Percentiles rank a stretch among this genome's conserved stretches.
Conservation (phyloP, 1,284 basidiomycete genomes). For the Neolentinus lepideus region DNA sequence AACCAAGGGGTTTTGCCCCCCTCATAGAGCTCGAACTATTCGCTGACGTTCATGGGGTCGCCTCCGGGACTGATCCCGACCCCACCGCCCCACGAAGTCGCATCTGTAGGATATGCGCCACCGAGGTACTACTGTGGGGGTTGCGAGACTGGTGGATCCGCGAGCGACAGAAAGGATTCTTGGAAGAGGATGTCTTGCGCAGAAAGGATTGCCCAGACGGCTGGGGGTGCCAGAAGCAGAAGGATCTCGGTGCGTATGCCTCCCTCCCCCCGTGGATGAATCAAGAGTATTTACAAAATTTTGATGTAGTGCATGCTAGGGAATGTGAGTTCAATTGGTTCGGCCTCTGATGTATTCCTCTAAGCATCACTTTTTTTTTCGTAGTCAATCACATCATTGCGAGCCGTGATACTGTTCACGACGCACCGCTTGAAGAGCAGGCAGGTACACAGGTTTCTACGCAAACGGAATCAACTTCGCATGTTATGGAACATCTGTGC, state of each 20-base stretch:
- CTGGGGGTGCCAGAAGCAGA: constrained; percentile 45
- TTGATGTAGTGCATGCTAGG: constrained; percentile 49
- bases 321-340: constrained; percentile 45
- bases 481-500: background rate
- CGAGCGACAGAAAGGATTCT: constrained; percentile 59
- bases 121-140: constrained; percentile 66
- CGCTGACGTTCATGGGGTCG: constrained; percentile 51
- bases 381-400: constrained; percentile 44
- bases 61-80: constrained; percentile 45
- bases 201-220: constrained; percentile 63
- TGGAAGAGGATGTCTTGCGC: constrained; percentile 41
- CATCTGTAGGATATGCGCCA: constrained; percentile 64
- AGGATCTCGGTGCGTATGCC: constrained; percentile 48
- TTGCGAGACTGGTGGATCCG: constrained; percentile 74
- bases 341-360: background rate
- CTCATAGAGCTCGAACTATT: constrained; percentile 65
- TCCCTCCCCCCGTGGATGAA: background rate
- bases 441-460: background rate
- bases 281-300: constrained; percentile 4
- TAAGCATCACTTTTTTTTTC: constrained; percentile 7
- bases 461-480: background rate
- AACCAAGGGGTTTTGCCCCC: constrained; percentile 54
- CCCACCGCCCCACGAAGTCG: constrained; percentile 45
- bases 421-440: background rate
- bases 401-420: constrained; percentile 9